Base-by-base conservation (phyloP, 345 rosid species). In the Dipteronia dyeriana region DNA sequence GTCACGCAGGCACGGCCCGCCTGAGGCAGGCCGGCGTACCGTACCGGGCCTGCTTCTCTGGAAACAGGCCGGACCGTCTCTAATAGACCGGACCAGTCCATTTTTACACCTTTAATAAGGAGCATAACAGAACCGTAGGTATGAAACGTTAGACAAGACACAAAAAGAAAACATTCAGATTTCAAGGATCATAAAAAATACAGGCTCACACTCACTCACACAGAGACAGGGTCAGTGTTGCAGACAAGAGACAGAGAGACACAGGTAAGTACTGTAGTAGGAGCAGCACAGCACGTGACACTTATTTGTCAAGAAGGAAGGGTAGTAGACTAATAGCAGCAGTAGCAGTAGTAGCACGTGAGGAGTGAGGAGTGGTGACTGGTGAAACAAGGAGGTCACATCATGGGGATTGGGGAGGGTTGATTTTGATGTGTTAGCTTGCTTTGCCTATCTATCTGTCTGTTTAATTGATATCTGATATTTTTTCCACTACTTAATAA, bases 271-370 rank as follows among this genome's bases (percentile, higher is more conserved):
- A 9, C 6, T 4, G 20, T 3, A 54, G 10, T 0, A 16, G 23
- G 1, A 77, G 34, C 7, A 9, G 84, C 84, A 81, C 81, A 9
- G 84, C 84, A 81, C 83, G 78, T 82, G 83, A 63, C 38, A 45
- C 26, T 16, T 66, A 47, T 26, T 77, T 68, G 45, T 29, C 56
- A 2, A 57, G 34, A 41, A 60, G 45, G 45, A 34, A 34, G 38
- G 2, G 9, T 12, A 8, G n/a, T n/a, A n/a, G n/a, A n/a, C n/a
- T n/a, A n/a, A n/a, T n/a, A n/a, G n/a, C n/a, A n/a, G n/a, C n/a
- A n/a, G n/a, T n/a, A n/a, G n/a, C n/a, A n/a, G n/a, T 12, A 43
- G 41, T 20, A 13, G 75, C 82, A 82, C 79, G 84, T 80, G 87
- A 80, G 66, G 3, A 0, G 26, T 43, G 79, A 74, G 71, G 6